A percentile compares a stretch with the other conserved stretches of the same genome.
These are phyloP conservation scores for Yamadazyma oceani DNA, from an alignment of 1,139 yeast species.

Conservation along the genomic window DNA sequence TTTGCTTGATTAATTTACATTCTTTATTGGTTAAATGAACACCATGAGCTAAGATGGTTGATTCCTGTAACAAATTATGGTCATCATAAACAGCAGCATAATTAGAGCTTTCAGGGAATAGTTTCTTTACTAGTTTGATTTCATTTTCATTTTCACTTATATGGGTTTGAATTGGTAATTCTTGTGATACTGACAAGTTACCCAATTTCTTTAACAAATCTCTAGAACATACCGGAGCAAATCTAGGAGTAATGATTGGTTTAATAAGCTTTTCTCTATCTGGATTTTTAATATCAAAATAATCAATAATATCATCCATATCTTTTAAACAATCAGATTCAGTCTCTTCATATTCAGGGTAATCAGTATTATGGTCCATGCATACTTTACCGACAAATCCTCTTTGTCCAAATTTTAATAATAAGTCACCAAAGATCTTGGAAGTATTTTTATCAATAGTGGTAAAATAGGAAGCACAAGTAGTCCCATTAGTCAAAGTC, in stretches of 20 bases:
- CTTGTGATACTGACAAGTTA: slow-evolving; percentile 43
- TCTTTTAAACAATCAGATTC: slow-evolving; percentile 59
- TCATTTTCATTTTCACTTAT: slow-evolving; percentile 78
- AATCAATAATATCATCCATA: slow-evolving; percentile 56
- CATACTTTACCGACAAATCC: slow-evolving; percentile 95
- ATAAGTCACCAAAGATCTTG: slow-evolving; percentile 70
- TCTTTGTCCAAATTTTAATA: slow-evolving; percentile 70
- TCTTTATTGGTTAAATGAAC: slow-evolving; percentile 72
- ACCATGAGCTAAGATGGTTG: slow-evolving; percentile 88
- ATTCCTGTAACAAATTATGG: slow-evolving; percentile 55
- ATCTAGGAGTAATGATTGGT: slow-evolving; percentile 89
- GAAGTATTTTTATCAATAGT: slow-evolving; percentile 81
- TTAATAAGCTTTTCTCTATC: slow-evolving; percentile 45
- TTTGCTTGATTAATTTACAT: slow-evolving; percentile 50
- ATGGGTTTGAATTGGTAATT: slow-evolving; percentile 85
- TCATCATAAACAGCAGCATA: slow-evolving; percentile 80
- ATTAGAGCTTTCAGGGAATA: slow-evolving; percentile 68
- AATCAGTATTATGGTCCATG: slow-evolving; percentile 63
- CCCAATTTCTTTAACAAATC: slow-evolving; percentile 67
- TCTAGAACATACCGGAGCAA: slow-evolving; percentile 85
- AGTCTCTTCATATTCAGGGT: slow-evolving; percentile 70
- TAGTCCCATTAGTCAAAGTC: slow-evolving; percentile 79
- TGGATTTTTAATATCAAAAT: slow-evolving; percentile 56
- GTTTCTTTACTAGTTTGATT: slow-evolving; percentile 66
- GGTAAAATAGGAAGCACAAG: slow-evolving; percentile 89